A percentile compares a stretch with the other conserved stretches of the same genome.
These are phyloP conservation scores for Auriscalpium orientale DNA, from an alignment of 768 basidiomycete genomes.

Conservation along the genomic window DNA sequence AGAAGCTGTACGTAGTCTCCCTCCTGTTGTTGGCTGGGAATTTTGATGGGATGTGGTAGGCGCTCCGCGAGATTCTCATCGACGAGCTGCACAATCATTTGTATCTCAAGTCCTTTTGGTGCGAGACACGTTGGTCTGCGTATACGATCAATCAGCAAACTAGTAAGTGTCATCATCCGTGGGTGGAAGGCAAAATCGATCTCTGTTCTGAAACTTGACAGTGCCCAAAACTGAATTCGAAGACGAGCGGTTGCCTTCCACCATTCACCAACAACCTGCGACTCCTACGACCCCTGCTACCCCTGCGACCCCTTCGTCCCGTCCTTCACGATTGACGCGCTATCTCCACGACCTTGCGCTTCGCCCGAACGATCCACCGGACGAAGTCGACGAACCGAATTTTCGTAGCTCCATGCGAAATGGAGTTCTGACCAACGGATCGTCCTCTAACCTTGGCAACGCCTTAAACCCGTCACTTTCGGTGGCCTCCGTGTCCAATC, in stretches of 20 bases:
- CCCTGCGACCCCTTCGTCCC: conserved; percentile 31
- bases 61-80: conserved; percentile 83
- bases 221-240: conserved; percentile 66
- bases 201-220: conserved; percentile 19
- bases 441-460: conserved; percentile 11
- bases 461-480: conserved; percentile 17
- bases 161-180: conserved; percentile 40
- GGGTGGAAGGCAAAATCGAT: too few species aligned
- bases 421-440: conserved; percentile 10
- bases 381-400: conserved; percentile 46
- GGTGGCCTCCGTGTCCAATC: conserved; percentile 12
- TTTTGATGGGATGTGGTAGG: conserved; percentile 36
- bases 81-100: conserved; percentile 96
- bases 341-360: conserved; percentile 60
- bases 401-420: conserved; percentile 18
- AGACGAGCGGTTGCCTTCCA: conserved; percentile 28
- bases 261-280: conserved; percentile 12
- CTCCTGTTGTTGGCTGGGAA: background rate
- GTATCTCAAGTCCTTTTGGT: conserved; percentile 97
- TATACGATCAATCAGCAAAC: conserved; percentile 74
- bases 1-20: conserved; percentile 58
- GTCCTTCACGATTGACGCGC: conserved; percentile 45
- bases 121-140: conserved; percentile 84
- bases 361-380: conserved; percentile 73
- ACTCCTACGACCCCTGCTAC: conserved; percentile 31